Evolutionary conservation across 768 basidiomycete species (phyloP), one percentile per base, ranked within the genome.

Genomic region (Suillus plorans): DNA sequence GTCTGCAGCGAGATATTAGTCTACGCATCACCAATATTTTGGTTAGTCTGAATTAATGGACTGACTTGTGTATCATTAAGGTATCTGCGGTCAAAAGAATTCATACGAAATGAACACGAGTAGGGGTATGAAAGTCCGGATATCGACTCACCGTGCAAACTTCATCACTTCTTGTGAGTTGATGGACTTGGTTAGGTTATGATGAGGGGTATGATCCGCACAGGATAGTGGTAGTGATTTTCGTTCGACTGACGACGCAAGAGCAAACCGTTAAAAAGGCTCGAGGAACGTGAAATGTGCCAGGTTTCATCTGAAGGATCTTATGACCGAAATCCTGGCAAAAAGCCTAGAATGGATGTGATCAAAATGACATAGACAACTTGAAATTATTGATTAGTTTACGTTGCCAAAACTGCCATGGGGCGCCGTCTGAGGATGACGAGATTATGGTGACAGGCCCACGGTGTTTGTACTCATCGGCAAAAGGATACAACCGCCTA

Each of bases 31-130:
- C 45, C 36, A 45, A 31, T 39, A 39, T 44, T 14, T 22, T 44
- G 10, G 34, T 22, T 60, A 9, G 37, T 18, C 9, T 36, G 42
- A 12, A n/a, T 9, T 36, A 3, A 16, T 16, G 41, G n/a, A 64
- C 72, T 55, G 66, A 85, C 90, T 81, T 89, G 88, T 1, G 85
- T 87, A 70, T 91, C 89, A 68, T 85, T 79, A n/a, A 91, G 79
- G 73, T 90, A 87, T 67, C 90, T 91, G 64, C 14, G 18, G 41
- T 60, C 60, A 20, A 65, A 53, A 37, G 22, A 57, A 16, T 6
- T 42, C 3, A 42, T 44, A 64, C 60, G 37, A 6, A 52, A 45
- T 8, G 28, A 50, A 14, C 18, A 25, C 3, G 49, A 57, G 8
- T 36, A 28, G 53, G 53, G 10, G 20, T 1, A n/a, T 39, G 1